Base-by-base conservation (phyloP, 371 early-diverging fungal genomes). In the Synchytrium microbalum region DNA sequence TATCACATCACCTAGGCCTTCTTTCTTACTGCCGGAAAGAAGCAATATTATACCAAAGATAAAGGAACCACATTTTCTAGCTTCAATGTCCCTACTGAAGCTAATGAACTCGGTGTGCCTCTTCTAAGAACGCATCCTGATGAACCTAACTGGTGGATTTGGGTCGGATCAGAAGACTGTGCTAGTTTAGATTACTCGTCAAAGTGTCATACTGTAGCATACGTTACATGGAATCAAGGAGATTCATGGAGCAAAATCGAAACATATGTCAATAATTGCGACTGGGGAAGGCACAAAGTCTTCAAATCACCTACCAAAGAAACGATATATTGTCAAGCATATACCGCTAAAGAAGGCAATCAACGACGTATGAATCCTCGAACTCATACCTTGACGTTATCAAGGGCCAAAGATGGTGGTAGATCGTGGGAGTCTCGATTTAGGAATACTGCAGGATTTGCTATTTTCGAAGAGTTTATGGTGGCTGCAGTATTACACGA, bases 391-490 rank as follows among this genome's bases (percentile, higher is more conserved):
- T 27, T 72, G 60, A 46, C 52, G 32, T 51, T 51, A 24, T 52
- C 24, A 30, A 30, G 64, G 32, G 10, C 60, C 0, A 32, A 26
- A 32, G 29, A 54, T 32, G 2, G 31, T 25, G 59, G 54, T 29
- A 66, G 60, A 25, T 64, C 72, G 26, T 73, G 72, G 59, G 70
- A 73, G 3, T 64, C 70, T 1, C 51, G 84, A 30, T 79, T 89
- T 64, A 76, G 85, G 0, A 75, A 79, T 61, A 82, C 88, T 30
- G 81, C 85, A 1, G 92, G 91, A 33, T 88, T 84, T 59, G 88
- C 90, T 2, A 79, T 89, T 3, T 84, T 87, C 67, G 87, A 89
- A 23, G 84, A 88, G 54, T 96, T 82, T 71, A 80, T 97, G 80
- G 81, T 95, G 32, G 87, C 89, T 3, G 90, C 95, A 13, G 84